These are phyloP conservation scores for Fusarium chaquense DNA, from an alignment of 2,329 filamentous ascomycete species.

Conservation along the genomic window DNA sequence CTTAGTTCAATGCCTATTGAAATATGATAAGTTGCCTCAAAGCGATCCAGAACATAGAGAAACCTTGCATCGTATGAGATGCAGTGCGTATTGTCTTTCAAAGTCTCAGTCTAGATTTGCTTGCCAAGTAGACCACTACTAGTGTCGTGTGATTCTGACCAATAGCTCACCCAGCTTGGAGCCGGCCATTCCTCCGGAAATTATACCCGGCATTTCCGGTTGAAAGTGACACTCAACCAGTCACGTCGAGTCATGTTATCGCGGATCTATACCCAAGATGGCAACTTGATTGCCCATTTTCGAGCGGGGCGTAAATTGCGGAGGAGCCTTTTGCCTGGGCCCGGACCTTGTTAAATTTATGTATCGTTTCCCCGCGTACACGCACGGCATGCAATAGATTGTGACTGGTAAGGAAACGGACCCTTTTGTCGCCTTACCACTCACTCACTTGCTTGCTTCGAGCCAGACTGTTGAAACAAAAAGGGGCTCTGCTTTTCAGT, in stretches of 20 bases:
- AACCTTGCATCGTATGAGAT: background rate
- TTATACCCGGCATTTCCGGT: background rate
- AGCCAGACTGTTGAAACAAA: background rate
- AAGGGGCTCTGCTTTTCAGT: background rate
- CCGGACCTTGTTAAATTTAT: background rate
- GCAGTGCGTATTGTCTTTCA: background rate
- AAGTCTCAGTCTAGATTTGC: background rate
- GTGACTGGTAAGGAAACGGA: background rate
- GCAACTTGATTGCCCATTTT: slow-evolving; percentile 45
- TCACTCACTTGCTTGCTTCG: slow-evolving; percentile 2
- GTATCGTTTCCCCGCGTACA: slow-evolving; percentile 26
- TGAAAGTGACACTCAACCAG: background rate
- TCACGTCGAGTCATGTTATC: background rate
- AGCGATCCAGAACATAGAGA: background rate
- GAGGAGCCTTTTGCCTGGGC: background rate
- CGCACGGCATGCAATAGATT: background rate
- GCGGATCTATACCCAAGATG: slow-evolving; percentile 16
- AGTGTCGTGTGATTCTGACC: background rate
- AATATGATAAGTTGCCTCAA: background rate
- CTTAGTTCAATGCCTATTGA: background rate
- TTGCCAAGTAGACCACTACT: background rate
- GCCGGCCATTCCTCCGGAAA: background rate
- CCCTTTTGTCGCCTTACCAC: background rate
- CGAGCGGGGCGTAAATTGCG: slow-evolving; percentile 15
- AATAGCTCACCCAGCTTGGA: background rate